These are phyloP conservation scores for Heliamphora pulchella DNA, from an alignment of 179 eudicot genomes.

Conservation along the genomic window DNA sequence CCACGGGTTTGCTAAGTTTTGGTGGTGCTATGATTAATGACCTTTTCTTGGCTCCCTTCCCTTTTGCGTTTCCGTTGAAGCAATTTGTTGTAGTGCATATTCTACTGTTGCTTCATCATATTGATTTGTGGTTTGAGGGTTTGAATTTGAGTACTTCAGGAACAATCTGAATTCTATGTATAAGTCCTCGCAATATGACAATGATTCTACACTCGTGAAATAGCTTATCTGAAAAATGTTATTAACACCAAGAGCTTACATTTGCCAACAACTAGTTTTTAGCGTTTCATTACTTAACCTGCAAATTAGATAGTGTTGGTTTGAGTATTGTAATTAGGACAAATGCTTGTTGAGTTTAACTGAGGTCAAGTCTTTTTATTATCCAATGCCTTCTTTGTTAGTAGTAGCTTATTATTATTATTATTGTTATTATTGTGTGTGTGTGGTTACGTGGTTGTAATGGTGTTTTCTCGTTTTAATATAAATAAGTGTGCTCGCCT, in stretches of 20 bases:
- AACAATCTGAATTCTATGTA: neutral
- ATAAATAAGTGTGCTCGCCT: no score
- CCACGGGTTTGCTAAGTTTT: neutral
- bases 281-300: neutral
- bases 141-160: neutral
- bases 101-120: neutral
- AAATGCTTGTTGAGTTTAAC: no score
- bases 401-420: no score
- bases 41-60: neutral
- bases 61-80: slow-evolving; percentile 1
- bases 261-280: neutral
- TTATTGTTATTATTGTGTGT: no score
- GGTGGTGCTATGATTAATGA: neutral
- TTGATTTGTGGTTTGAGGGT: neutral
- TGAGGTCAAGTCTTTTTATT: no score
- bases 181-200: no score
- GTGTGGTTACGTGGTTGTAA: no score
- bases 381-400: no score
- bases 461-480: no score
- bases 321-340: neutral
- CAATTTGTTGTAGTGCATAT: neutral
- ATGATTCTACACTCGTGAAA: neutral
- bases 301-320: neutral
- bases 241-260: neutral
- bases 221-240: neutral